A percentile compares a stretch with the other conserved stretches of the same genome.
Evolutionary conservation across 139 green algal genomes (phyloP).

Genomic region (Picochlorum sp.): DNA sequence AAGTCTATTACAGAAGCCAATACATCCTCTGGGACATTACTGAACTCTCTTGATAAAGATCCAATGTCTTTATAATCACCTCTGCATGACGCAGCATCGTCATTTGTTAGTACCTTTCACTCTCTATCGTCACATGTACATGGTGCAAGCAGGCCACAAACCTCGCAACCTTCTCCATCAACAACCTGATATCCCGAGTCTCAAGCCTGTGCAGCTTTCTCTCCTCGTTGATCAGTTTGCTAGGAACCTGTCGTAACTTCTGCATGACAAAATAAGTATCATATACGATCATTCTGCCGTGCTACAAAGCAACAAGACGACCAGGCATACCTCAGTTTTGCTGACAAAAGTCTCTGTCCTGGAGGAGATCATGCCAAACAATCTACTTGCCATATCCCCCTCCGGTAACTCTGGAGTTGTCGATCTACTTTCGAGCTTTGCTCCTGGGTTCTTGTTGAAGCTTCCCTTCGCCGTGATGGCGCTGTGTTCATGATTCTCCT

Average conservation of each 20-base stretch:
- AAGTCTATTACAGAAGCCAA: neutral
- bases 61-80: slow-evolving; percentile 1
- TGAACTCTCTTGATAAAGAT: neutral
- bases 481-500: neutral
- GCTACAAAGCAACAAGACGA: neutral
- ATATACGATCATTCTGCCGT: neutral
- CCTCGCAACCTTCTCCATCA: neutral
- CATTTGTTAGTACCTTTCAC: neutral
- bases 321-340: neutral
- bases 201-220: neutral
- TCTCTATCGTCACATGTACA: neutral
- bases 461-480: neutral
- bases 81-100: neutral
- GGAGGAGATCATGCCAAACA: neutral
- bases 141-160: neutral
- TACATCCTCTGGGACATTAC: neutral
- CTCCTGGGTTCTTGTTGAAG: neutral
- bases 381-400: neutral
- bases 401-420: neutral
- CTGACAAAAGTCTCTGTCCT: neutral
- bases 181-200: neutral
- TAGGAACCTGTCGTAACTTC: neutral
- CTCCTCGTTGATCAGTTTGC: neutral
- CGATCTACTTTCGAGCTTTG: neutral
- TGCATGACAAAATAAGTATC: neutral